phyloP scores from a whole-genome alignment of 176 grass and related monocot species.

The Luzula sylvatica region DNA sequence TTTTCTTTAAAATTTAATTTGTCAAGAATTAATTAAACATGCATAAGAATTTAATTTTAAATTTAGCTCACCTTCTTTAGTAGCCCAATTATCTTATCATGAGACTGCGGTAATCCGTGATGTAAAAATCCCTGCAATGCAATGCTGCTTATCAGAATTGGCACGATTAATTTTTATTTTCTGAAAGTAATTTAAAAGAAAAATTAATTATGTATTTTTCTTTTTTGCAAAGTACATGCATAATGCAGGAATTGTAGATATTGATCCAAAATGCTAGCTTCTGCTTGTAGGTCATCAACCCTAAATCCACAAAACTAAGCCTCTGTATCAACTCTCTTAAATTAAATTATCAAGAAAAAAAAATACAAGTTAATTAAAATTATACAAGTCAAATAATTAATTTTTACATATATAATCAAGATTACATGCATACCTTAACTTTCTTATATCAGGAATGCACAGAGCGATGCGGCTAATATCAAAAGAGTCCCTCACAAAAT shows the following conservation, averaged over 20 bases:
- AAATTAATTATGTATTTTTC: no score
- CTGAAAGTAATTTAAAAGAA: not conserved
- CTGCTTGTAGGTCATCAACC: constrained; percentile 75
- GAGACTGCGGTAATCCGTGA: constrained; percentile 63
- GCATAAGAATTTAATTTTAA: not conserved
- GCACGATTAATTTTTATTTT: not conserved
- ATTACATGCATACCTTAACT: constrained; percentile 45
- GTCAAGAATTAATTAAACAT: not conserved
- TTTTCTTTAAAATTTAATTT: not conserved
- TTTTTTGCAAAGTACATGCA: constrained; percentile 64
- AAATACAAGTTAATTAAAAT: not conserved
- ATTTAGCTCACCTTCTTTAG: constrained; percentile 45
- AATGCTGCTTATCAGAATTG: not conserved
- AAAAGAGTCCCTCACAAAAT: constrained; percentile 43
- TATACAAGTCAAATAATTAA: not conserved
- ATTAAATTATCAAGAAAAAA: not conserved
- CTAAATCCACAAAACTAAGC: constrained; percentile 40
- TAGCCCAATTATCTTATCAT: constrained; percentile 52
- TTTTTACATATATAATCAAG: not conserved
- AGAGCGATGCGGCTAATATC: constrained; percentile 32
- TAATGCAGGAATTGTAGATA: constrained; percentile 93
- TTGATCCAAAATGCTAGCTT: constrained; percentile 95
- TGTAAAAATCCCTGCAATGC: constrained; percentile 64
- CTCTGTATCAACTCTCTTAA: constrained; percentile 46
- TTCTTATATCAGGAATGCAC: constrained; percentile 50